These are phyloP conservation scores for Omphalea diandra DNA, from an alignment of 441 rosid genomes.

Conservation along the genomic window DNA sequence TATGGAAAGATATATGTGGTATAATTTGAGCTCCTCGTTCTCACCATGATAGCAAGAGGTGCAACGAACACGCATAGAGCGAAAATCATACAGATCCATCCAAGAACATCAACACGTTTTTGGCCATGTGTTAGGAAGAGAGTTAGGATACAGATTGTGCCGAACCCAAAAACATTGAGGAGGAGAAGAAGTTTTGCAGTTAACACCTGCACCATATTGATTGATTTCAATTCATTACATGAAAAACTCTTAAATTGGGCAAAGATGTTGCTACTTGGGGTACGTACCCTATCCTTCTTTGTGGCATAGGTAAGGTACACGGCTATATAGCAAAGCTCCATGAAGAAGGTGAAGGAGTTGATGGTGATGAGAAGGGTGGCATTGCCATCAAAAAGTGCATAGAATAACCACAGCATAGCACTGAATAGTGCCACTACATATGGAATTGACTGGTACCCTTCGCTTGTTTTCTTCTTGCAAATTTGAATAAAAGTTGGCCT, in stretches of 20 bases:
- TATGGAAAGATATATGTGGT: too few relatives aligned
- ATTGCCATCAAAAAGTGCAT: slow-evolving; percentile 50
- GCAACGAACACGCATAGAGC: slow-evolving; percentile 64
- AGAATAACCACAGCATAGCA: slow-evolving; percentile 89
- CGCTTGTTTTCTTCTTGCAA: slow-evolving; percentile 67
- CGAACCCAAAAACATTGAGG: slow-evolving; percentile 59
- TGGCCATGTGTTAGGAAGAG: slow-evolving; percentile 36
- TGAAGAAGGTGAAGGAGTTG: slow-evolving; percentile 49
- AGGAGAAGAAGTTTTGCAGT: slow-evolving; percentile 48
- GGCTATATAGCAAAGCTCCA: slow-evolving; percentile 51
- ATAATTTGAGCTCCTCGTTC: too few relatives aligned
- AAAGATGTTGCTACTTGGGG: neutral
- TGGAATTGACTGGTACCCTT: slow-evolving; percentile 74
- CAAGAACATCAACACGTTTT: slow-evolving; percentile 55
- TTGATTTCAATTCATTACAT: neutral
- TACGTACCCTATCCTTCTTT: slow-evolving; percentile 53
- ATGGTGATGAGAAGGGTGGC: slow-evolving; percentile 61
- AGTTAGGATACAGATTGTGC: slow-evolving; percentile 41
- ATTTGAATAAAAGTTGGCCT: slow-evolving; percentile 77
- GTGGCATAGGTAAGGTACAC: slow-evolving; percentile 59
- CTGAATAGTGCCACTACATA: slow-evolving; percentile 72
- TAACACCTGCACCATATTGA: slow-evolving; percentile 38
- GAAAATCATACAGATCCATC: slow-evolving; percentile 69
- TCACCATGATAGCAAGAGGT: slow-evolving; percentile 66
- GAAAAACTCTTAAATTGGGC: neutral